Conservation (phyloP, 2,329 filamentous ascomycete species). For the Fusarium subtropicale region DNA sequence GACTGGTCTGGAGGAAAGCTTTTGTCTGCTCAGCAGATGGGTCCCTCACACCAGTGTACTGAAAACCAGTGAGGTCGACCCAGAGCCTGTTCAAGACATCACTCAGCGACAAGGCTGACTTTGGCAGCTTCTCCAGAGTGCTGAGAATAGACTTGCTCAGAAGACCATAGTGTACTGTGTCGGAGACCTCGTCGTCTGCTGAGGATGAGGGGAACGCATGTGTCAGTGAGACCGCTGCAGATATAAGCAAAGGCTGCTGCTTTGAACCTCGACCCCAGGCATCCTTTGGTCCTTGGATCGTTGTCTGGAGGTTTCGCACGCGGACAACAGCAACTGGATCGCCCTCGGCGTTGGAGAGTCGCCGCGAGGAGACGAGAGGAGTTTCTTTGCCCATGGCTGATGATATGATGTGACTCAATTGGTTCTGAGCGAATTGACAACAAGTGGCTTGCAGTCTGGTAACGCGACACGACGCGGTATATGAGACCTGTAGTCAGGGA, state of each 20-base stretch:
- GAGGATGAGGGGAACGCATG: conserved; percentile 69
- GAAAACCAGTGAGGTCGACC: conserved; percentile 48
- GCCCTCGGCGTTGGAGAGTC: conserved; percentile 45
- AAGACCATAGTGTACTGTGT: conserved; percentile 80
- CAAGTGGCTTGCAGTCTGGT: neutral
- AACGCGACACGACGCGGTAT: neutral
- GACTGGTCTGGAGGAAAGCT: conserved; percentile 49
- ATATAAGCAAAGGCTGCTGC: conserved; percentile 71
- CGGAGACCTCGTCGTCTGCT: conserved; percentile 68
- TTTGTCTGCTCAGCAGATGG: conserved; percentile 12
- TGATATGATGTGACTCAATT: conserved; percentile 14
- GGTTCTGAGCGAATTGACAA: conserved; percentile 10
- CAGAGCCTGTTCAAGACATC: conserved; percentile 51
- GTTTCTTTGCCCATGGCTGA: conserved; percentile 36
- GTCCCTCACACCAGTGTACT: conserved; percentile 26
- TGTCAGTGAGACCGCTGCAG: conserved; percentile 68
- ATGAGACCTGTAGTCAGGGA: neutral
- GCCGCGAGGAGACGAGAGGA: conserved; percentile 42
- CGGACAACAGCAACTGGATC: conserved; percentile 62
- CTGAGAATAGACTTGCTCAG: conserved; percentile 74
- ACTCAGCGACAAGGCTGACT: conserved; percentile 39
- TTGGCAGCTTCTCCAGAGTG: conserved; percentile 52
- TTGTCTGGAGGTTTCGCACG: conserved; percentile 71
- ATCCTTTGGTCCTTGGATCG: conserved; percentile 68
- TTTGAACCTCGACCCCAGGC: conserved; percentile 73